Evolutionary conservation across 805 yeast genomes (phyloP).

Genomic region (Groenewaldozyma tartarivorans): DNA sequence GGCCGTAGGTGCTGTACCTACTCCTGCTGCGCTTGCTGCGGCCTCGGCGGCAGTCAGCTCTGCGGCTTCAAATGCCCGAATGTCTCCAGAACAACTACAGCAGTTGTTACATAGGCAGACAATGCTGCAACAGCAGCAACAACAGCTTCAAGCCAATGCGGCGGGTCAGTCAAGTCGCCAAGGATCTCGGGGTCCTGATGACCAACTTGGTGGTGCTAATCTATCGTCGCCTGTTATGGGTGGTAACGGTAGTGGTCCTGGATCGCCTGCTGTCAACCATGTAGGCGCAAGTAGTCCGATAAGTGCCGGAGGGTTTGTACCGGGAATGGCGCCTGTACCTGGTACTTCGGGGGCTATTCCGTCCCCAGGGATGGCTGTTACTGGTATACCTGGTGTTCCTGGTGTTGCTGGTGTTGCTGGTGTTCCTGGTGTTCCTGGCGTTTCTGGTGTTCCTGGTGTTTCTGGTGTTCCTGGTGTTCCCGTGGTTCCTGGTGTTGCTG

Average conservation of each 20-base stretch:
- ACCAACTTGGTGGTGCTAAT: no score
- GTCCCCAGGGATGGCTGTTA: no score
- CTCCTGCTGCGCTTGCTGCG: background rate
- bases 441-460: conserved; percentile 2
- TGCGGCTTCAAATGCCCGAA: conserved; percentile 4
- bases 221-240: no score
- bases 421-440: background rate
- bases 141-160: conserved; percentile 18
- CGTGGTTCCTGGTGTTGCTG: background rate
- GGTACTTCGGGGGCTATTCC: no score
- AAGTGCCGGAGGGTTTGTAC: no score
- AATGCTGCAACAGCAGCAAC: conserved; percentile 25
- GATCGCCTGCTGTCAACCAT: no score
- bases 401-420: conserved; percentile 3
- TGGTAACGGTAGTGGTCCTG: no score
- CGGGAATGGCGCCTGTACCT: no score
- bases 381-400: conserved; percentile 5
- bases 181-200: no score
- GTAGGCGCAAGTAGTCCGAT: no score
- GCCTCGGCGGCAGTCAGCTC: conserved; percentile 15
- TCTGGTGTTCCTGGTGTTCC: background rate
- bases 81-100: conserved; percentile 20
- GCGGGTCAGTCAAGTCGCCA: no score
- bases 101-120: conserved; percentile 19
- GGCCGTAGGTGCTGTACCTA: background rate